Conservation (phyloP, 108 stramenopile genomes). For the Conticribra weissflogii region DNA sequence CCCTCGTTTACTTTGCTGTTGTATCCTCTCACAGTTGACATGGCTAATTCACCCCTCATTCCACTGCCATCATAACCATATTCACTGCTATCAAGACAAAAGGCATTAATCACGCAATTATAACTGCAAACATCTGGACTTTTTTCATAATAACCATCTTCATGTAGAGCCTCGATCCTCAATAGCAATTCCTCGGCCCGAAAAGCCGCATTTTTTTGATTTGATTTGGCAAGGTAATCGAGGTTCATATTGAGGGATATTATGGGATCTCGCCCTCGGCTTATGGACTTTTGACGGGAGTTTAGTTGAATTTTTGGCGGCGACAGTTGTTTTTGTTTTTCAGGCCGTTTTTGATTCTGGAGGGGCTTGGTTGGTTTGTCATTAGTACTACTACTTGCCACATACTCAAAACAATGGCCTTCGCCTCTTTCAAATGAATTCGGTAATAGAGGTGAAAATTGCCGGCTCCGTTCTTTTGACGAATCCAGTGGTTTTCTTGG, state of each 20-base stretch:
- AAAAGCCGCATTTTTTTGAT: constrained; percentile 53
- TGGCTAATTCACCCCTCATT: not conserved
- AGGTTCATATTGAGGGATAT: constrained; percentile 77
- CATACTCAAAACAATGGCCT: not conserved
- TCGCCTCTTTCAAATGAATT: not conserved
- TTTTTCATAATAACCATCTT: constrained; percentile 75
- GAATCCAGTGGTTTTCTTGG: not conserved
- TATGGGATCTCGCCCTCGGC: constrained; percentile 51
- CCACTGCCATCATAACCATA: constrained; percentile 10
- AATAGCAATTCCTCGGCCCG: constrained; percentile 73
- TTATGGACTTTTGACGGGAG: constrained; percentile 28
- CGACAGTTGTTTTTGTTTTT: not conserved
- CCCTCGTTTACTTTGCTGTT: not conserved
- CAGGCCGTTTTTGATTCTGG: not conserved
- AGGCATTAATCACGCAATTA: constrained; percentile 50
- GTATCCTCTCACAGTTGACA: not conserved
- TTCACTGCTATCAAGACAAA: constrained; percentile 32
- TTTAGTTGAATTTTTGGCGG: constrained; percentile 2
- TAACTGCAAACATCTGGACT: constrained; percentile 50
- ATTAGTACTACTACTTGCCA: too few relatives aligned
- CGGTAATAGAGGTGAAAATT: not conserved
- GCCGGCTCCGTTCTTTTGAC: too few relatives aligned
- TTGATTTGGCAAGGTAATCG: constrained; percentile 60
- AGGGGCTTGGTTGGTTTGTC: too few relatives aligned
- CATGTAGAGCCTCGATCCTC: constrained; percentile 65